Evolutionary conservation across 2,329 filamentous ascomycete species (phyloP), one percentile per base, ranked within the genome.

Genomic region (Cercospora berteroae): DNA sequence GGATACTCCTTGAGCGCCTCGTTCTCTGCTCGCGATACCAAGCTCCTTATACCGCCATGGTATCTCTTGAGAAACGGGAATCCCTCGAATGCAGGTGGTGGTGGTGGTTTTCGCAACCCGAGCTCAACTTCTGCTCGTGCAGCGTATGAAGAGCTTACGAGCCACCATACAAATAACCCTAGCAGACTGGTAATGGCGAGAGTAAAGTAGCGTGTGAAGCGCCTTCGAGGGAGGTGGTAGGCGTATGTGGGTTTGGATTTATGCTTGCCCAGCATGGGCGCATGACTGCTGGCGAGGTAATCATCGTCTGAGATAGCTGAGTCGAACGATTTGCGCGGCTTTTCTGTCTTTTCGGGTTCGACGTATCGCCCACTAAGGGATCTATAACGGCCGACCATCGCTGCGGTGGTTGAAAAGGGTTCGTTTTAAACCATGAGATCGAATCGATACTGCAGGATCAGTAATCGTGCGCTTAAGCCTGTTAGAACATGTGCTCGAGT

Each of bases 21-120:
- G 71, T 94, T 94, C 58, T 91, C 83, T 13, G 84, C 78, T 27
- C 88, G 81, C 0, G 87, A 80, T 0, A 91, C 87, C 69, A 99
- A 77, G 0, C 86, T 90, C 70, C 89, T 85, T 67, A 99, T 85
- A 0, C 95, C 95, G 13, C 93, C 94, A 77, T 97, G 95, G 77
- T 97, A 99, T 70, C 94, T 86, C 68, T 89, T 90, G 69, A 99
- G 79, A 75, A 97, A 96, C 0, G 89, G 88, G 77, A 96, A 98
- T 9, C 86, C 87, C 77, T 96, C 92, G 93, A 94, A 98, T n/a
- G 86, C 80, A 0, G 89, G 87, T 12, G 92, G 91, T 20, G 88
- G 86, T 0, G 87, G 84, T 70, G 88, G 88, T 33, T 75, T 74
- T 39, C 73, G 71, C 62, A 74, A 29, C 16, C 87, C 85, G 29